Conservation (phyloP, 75 land plant genomes). For the Selaginella moellendorffii region DNA sequence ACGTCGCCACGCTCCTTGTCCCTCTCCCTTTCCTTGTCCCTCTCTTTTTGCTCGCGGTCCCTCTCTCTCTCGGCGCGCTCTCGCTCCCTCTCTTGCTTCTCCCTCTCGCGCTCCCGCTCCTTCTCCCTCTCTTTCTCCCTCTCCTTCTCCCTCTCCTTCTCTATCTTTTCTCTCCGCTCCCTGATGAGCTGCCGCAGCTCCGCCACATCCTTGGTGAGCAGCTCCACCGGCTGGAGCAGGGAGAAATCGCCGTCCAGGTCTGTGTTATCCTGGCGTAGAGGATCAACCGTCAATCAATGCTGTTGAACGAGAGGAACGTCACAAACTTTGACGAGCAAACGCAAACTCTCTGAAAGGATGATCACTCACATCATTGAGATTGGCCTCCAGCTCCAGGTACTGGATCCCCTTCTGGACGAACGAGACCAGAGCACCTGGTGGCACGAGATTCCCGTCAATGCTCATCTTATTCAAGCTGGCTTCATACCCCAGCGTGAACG, state of each 20-base stretch:
- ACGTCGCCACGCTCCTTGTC: constrained; percentile 36
- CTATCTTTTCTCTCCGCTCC: constrained; percentile 50
- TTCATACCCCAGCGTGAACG: constrained; percentile 89
- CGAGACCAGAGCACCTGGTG: constrained; percentile 86
- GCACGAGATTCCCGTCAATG: constrained; percentile 82
- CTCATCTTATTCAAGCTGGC: constrained; percentile 63
- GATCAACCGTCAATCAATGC: too few relatives aligned
- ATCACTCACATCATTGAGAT: constrained; percentile 49
- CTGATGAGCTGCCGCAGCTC: constrained; percentile 68
- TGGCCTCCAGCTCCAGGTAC: constrained; percentile 83
- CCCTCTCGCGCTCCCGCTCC: constrained; percentile 22
- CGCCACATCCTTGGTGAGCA: constrained; percentile 81
- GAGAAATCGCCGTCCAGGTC: constrained; percentile 87
- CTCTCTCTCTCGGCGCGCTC: constrained; percentile 25
- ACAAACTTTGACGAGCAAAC: neutral
- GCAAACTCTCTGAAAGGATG: neutral
- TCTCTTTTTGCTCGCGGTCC: too few relatives aligned
- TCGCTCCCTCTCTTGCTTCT: constrained; percentile 27
- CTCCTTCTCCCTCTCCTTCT: constrained; percentile 33
- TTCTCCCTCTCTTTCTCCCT: constrained; percentile 23
- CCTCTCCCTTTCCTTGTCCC: constrained; percentile 26
- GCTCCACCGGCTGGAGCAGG: constrained; percentile 75
- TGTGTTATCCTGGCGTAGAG: constrained; percentile 71
- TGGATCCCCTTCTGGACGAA: constrained; percentile 87
- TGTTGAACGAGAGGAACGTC: constrained; percentile 13